These are phyloP conservation scores for Polyporus arcularius DNA, from an alignment of 768 basidiomycete species.

Conservation along the genomic window DNA sequence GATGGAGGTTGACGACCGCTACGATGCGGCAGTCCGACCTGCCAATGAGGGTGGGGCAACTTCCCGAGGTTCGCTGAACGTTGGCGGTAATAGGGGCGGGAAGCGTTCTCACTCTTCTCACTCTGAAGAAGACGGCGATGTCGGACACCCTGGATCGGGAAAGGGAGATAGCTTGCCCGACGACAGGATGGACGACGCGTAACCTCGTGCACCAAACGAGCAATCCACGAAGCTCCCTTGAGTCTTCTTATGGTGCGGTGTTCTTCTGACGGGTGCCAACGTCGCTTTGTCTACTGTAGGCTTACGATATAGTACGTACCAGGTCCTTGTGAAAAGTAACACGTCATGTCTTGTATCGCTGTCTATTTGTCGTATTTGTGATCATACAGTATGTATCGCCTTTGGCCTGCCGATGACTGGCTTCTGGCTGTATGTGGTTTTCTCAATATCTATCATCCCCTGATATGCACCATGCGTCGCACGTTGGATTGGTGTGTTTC, in stretches of 20 bases:
- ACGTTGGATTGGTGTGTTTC: background rate
- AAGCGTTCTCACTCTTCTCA: conserved; percentile 23
- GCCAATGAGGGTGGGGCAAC: conserved; percentile 17
- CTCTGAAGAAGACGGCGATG: conserved; percentile 23
- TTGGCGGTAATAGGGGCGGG: conserved; percentile 17
- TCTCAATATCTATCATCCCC: conserved; percentile 8
- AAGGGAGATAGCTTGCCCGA: conserved; percentile 13
- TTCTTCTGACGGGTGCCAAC: conserved; percentile 7
- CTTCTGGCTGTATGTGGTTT: conserved; percentile 18
- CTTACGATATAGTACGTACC: conserved; percentile 2
- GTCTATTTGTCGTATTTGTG: conserved; percentile 1
- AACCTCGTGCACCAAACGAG: conserved; percentile 4
- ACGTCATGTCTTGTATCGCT: conserved; percentile 11
- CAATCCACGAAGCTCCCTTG: background rate
- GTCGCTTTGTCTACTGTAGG: conserved; percentile 2
- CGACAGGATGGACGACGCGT: conserved; percentile 24
- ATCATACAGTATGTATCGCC: conserved; percentile 4
- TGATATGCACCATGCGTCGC: background rate
- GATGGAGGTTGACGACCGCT: conserved; percentile 62
- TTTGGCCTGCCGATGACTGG: background rate
- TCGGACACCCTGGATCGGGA: conserved; percentile 12
- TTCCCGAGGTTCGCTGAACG: conserved; percentile 10
- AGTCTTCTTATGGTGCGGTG: conserved; percentile 5
- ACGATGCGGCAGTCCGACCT: conserved; percentile 27
- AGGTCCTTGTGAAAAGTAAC: conserved; percentile 5